Evolutionary conservation across 2,329 filamentous ascomycete genomes (phyloP).

Genomic region (Hypoxylon sp.): DNA sequence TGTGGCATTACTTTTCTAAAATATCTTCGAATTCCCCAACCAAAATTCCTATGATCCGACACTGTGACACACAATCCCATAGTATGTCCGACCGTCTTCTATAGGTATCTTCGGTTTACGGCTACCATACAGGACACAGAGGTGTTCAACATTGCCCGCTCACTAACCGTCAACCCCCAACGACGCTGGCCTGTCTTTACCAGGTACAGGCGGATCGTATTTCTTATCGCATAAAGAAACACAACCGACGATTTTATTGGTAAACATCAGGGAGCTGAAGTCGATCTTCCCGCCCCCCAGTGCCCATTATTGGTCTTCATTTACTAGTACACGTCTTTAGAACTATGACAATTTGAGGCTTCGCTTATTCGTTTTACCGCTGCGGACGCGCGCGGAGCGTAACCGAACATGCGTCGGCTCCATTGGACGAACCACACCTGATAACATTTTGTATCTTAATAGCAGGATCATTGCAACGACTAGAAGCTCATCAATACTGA

Average conservation of each 20-base stretch:
- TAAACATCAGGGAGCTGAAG: not conserved
- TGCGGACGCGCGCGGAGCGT: not conserved
- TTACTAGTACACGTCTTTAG: not conserved
- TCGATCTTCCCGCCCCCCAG: not conserved
- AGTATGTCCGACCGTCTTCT: not conserved
- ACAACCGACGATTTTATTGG: not conserved
- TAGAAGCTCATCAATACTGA: not conserved
- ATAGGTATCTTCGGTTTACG: not conserved
- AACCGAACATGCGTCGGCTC: not conserved
- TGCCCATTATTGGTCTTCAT: not conserved
- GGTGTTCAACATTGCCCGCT: not conserved
- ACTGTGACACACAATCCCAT: not conserved
- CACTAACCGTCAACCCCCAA: not conserved
- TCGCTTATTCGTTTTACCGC: not conserved
- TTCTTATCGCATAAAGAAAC: not conserved
- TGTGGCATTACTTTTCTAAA: not conserved
- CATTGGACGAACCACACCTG: constrained; percentile 3
- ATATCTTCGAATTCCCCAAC: not conserved
- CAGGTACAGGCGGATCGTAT: not conserved
- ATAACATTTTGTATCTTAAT: not conserved
- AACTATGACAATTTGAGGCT: not conserved
- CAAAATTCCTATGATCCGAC: not conserved
- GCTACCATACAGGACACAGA: not conserved
- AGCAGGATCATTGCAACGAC: not conserved
- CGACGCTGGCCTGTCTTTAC: not conserved